phyloP scores from a whole-genome alignment of 306 rosid species.

The Senna tora region DNA sequence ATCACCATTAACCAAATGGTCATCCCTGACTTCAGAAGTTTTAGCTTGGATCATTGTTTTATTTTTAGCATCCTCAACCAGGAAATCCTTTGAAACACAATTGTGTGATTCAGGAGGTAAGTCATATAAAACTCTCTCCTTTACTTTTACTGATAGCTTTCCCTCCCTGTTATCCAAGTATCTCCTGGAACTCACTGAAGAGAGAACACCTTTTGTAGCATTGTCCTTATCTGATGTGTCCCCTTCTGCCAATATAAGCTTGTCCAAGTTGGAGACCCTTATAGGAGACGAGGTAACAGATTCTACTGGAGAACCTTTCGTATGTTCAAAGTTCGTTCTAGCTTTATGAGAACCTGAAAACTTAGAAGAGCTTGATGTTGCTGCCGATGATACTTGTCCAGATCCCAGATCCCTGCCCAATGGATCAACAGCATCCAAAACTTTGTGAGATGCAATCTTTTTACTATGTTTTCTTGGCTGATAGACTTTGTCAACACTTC shows the following conservation, averaged over 20 bases:
- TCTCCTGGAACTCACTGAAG: conserved; percentile 40
- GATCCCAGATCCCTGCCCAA: conserved; percentile 48
- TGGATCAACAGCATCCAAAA: conserved; percentile 46
- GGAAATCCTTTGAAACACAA: conserved; percentile 38
- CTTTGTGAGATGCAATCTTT: conserved; percentile 44
- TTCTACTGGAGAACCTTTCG: conserved; percentile 71
- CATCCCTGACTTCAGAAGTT: conserved; percentile 46
- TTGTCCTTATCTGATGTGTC: conserved; percentile 47
- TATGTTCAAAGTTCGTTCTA: conserved; percentile 58
- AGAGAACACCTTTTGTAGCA: conserved; percentile 39
- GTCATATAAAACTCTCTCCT: conserved; percentile 30
- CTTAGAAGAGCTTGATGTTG: conserved; percentile 87
- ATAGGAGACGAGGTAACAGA: conserved; percentile 84
- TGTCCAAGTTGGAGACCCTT: conserved; percentile 53
- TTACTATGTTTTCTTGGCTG: conserved; percentile 46
- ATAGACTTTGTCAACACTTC: conserved; percentile 43
- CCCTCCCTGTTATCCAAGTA: conserved; percentile 39
- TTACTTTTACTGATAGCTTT: conserved; percentile 42
- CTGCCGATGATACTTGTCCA: conserved; percentile 54
- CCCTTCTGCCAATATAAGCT: conserved; percentile 37
- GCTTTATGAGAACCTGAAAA: conserved; percentile 62
- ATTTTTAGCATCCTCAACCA: conserved; percentile 45
- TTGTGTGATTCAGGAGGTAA: conserved; percentile 47
- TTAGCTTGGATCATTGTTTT: conserved; percentile 37
- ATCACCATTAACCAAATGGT: conserved; percentile 39